Evolutionary conservation across 257 asterid genomes (phyloP).

Genomic region (Gentiana straminea): DNA sequence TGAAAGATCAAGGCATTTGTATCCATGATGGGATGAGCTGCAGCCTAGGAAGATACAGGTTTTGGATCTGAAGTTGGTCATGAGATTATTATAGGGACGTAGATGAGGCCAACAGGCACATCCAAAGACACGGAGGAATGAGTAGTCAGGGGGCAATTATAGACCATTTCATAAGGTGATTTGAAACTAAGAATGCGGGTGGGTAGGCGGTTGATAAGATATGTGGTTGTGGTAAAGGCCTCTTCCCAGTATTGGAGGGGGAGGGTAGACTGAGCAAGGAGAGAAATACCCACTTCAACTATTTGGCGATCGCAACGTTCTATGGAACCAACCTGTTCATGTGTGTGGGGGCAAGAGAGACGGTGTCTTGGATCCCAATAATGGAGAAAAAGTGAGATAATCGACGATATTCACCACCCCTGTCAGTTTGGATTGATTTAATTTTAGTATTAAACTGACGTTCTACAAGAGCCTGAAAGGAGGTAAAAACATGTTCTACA

Average conservation of each 20-base stretch:
- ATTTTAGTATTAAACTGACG: no score
- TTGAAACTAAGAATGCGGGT: not conserved
- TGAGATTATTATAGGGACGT: not conserved
- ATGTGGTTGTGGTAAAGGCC: not conserved
- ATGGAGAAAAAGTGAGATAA: no score
- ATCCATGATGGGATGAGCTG: not conserved
- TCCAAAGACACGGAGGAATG: slow-evolving; percentile 1
- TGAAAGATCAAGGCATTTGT: not conserved
- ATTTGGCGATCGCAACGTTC: no score
- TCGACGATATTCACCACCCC: no score
- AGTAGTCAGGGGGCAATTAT: not conserved
- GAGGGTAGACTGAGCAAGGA: not conserved
- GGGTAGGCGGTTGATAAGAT: slow-evolving; percentile 4
- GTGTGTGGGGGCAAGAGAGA: no score
- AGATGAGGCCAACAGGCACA: not conserved
- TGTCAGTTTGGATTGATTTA: no score
- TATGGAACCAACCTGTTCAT: no score
- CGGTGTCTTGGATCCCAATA: no score
- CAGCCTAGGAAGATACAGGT: slow-evolving; percentile 4
- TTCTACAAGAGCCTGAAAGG: no score
- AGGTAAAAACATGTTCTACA: no score
- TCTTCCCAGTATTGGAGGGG: not conserved
- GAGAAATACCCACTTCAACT: no score
- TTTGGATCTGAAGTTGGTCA: not conserved
- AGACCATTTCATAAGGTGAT: not conserved